Conservation (phyloP, 2,329 filamentous ascomycete genomes). For the Sarocladium oryzae region DNA sequence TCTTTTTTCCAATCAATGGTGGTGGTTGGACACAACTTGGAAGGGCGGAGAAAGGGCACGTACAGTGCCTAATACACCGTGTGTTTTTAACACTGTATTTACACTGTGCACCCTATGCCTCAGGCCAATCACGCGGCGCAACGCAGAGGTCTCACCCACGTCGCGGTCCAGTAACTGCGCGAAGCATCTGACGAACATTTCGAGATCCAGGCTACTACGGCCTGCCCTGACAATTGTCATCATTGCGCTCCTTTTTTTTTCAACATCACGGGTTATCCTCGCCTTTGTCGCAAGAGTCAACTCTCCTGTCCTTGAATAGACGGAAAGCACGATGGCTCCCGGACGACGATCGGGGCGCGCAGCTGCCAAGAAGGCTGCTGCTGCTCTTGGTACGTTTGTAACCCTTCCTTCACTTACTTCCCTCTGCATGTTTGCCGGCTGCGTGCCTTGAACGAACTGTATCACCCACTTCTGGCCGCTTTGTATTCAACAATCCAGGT, state of each 20-base stretch:
- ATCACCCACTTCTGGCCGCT: too few relatives aligned
- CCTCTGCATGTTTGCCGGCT: too few relatives aligned
- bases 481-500: too few relatives aligned
- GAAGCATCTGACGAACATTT: conserved; percentile 1
- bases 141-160: conserved; percentile 6
- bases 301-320: too few relatives aligned
- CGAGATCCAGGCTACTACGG: not conserved
- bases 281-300: too few relatives aligned
- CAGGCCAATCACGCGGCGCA: conserved; percentile 6
- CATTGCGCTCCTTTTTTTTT: not conserved
- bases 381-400: conserved; percentile 41
- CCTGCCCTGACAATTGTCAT: not conserved
- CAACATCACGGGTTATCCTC: not conserved
- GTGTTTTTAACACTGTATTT: too few relatives aligned
- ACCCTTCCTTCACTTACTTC: not conserved
- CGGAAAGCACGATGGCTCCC: conserved; percentile 13
- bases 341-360: conserved; percentile 47
- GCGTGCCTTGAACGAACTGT: too few relatives aligned
- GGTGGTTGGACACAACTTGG: too few relatives aligned
- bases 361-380: conserved; percentile 46
- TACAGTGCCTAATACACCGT: conserved; percentile 1
- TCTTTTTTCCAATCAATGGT: too few relatives aligned
- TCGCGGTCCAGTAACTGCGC: conserved; percentile 5
- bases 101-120: conserved; percentile 7
- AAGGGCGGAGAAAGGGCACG: not conserved